A percentile compares a stretch with the other conserved stretches of the same genome.
phyloP scores from a whole-genome alignment of 148 eudicot species.

The Vaccinium vitisidaea region DNA sequence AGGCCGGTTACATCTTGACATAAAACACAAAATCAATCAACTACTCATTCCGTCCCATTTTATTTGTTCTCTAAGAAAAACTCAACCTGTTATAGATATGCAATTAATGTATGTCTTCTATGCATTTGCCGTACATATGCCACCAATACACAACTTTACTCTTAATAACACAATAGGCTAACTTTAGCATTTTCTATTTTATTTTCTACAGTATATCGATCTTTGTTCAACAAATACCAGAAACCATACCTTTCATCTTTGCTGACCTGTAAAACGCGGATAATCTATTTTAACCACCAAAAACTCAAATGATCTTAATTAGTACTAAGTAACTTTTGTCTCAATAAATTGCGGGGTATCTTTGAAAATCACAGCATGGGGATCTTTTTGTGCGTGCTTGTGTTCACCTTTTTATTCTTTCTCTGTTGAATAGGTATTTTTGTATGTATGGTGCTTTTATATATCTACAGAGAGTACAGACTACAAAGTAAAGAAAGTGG shows the following conservation, averaged over 20 bases:
- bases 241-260: no score
- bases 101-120: no score
- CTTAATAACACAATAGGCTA: not conserved
- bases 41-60: no score
- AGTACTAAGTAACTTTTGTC: not conserved
- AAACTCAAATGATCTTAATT: not conserved
- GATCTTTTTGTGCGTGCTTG: slow-evolving; percentile 7
- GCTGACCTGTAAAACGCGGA: no score
- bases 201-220: no score
- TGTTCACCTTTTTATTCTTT: not conserved
- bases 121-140: no score
- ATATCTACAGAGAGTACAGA: not conserved
- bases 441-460: not conserved
- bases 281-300: no score
- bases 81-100: no score
- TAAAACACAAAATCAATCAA: no score
- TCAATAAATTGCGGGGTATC: slow-evolving; percentile 10
- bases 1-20: no score
- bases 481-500: not conserved
- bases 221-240: not conserved
- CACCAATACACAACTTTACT: no score
- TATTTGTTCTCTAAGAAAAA: no score
- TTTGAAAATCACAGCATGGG: slow-evolving; percentile 5
- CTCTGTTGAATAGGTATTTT: not conserved
- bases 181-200: not conserved